Conservation (phyloP, 1,139 yeast genomes). For the Dujonia santamariae region DNA sequence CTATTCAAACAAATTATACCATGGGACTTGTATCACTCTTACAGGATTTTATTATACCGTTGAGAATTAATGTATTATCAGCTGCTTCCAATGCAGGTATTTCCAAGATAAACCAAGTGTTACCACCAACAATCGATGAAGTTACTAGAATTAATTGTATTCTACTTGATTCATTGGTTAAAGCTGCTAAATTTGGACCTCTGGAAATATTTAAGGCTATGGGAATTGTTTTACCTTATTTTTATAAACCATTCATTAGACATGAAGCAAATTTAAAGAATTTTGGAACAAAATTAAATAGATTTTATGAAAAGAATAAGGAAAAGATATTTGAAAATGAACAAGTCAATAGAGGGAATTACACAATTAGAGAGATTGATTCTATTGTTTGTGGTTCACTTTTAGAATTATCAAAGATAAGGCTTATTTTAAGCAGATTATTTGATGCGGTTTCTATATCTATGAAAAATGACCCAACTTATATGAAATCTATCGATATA, state of each 20-base stretch:
- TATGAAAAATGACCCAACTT: conserved; percentile 1
- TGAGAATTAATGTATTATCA: conserved; percentile 64
- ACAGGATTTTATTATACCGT: conserved; percentile 75
- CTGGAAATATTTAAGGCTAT: conserved; percentile 75
- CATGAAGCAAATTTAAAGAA: conserved; percentile 73
- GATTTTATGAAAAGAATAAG: conserved; percentile 44
- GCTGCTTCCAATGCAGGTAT: conserved; percentile 50
- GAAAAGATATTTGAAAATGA: conserved; percentile 34
- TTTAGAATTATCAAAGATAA: conserved; percentile 63
- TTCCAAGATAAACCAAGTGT: conserved; percentile 65
- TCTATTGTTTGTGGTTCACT: conserved; percentile 67
- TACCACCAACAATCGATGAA: conserved; percentile 95
- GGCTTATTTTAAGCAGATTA: conserved; percentile 63
- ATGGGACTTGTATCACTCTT: conserved; percentile 67
- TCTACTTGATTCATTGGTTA: conserved; percentile 67
- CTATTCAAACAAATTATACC: conserved; percentile 72
- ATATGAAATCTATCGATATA: conserved; percentile 17
- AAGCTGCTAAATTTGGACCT: conserved; percentile 67
- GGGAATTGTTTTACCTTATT: conserved; percentile 79
- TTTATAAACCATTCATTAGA: conserved; percentile 86
- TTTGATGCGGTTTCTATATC: conserved; percentile 17
- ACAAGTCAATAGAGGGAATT: conserved; percentile 31
- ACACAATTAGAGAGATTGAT: conserved; percentile 61
- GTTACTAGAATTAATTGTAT: conserved; percentile 85
- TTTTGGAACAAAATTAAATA: conserved; percentile 42